Percentiles rank a stretch among this genome's conserved stretches.
Evolutionary conservation across 495 filamentous ascomycete genomes (phyloP).

Genomic region (Penicillium steckii): DNA sequence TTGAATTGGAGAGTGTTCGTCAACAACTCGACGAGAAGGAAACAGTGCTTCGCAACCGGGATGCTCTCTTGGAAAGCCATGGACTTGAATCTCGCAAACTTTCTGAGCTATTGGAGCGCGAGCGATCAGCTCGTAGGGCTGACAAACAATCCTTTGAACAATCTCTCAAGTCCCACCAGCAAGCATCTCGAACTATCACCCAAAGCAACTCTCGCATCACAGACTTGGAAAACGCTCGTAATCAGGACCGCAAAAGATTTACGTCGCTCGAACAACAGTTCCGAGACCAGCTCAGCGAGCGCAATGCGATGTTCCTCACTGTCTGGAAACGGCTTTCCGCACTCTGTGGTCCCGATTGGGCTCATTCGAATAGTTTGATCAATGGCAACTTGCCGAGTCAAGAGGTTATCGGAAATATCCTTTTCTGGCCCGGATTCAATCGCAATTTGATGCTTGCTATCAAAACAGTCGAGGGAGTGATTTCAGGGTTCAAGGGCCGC

Average conservation of each 20-base stretch:
- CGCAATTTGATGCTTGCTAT: slow-evolving; percentile 84
- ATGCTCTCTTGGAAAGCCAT: slow-evolving; percentile 83
- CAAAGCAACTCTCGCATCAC: slow-evolving; percentile 79
- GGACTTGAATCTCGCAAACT: slow-evolving; percentile 83
- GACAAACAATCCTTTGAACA: slow-evolving; percentile 86
- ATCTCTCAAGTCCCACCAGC: slow-evolving; percentile 80
- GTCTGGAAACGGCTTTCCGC: slow-evolving; percentile 85
- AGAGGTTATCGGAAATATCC: slow-evolving; percentile 72
- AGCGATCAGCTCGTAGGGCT: slow-evolving; percentile 77
- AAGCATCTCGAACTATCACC: slow-evolving; percentile 74
- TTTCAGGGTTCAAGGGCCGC: slow-evolving; percentile 76
- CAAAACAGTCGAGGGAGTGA: slow-evolving; percentile 80
- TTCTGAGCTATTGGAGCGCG: slow-evolving; percentile 86
- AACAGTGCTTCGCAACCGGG: slow-evolving; percentile 83
- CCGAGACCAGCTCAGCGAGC: slow-evolving; percentile 83
- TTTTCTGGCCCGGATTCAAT: slow-evolving; percentile 77
- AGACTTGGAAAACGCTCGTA: slow-evolving; percentile 76
- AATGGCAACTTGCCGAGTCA: slow-evolving; percentile 80
- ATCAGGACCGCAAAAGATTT: slow-evolving; percentile 71
- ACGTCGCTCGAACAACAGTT: slow-evolving; percentile 70
- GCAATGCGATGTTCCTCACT: slow-evolving; percentile 79
- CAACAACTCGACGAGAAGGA: slow-evolving; percentile 82
- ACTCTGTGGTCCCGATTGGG: slow-evolving; percentile 90
- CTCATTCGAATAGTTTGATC: slow-evolving; percentile 82
- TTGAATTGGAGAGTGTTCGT: slow-evolving; percentile 76